These are phyloP conservation scores for Didymella pomorum DNA, from an alignment of 2,329 filamentous ascomycete species.

Conservation along the genomic window DNA sequence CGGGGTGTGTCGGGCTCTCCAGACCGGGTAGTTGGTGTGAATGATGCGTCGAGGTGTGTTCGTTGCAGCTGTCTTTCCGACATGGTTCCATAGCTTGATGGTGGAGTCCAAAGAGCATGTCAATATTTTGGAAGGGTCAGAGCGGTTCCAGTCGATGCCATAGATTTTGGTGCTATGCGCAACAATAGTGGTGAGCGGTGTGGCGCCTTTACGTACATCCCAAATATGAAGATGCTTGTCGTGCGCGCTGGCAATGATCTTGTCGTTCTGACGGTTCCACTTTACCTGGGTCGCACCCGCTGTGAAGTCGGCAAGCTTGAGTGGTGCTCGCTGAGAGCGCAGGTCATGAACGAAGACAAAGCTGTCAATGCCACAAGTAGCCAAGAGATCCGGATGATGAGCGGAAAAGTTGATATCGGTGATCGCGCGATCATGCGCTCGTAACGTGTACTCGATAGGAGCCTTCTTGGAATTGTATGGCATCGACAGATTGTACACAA, in stretches of 20 bases:
- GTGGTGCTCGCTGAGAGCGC: constrained; percentile 57
- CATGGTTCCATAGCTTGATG: constrained; percentile 93
- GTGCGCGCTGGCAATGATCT: constrained; percentile 89
- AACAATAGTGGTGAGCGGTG: constrained; percentile 81
- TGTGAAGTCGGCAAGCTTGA: constrained; percentile 84
- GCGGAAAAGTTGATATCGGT: constrained; percentile 97
- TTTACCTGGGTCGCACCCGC: constrained; percentile 95
- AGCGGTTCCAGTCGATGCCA: constrained; percentile 92
- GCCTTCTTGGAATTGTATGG: constrained; percentile 68
- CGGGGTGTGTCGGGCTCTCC: constrained; percentile 89
- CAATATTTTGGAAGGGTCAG: constrained; percentile 73
- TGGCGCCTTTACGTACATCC: constrained; percentile 82
- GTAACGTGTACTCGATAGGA: constrained; percentile 86
- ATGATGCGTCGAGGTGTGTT: constrained; percentile 67
- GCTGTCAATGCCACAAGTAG: constrained; percentile 91
- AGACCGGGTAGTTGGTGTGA: constrained; percentile 83
- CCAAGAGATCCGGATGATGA: constrained; percentile 86
- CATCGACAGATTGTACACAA: constrained; percentile 85
- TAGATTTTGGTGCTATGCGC: constrained; percentile 95
- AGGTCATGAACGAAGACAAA: constrained; percentile 95
- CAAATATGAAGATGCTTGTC: constrained; percentile 88
- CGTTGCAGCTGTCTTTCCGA: constrained; percentile 60
- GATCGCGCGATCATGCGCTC: constrained; percentile 86
- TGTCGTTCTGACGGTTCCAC: constrained; percentile 86
- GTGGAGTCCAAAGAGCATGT: constrained; percentile 92